Base-by-base conservation (phyloP, 176 grass and related monocot species). In the Typha latifolia region DNA sequence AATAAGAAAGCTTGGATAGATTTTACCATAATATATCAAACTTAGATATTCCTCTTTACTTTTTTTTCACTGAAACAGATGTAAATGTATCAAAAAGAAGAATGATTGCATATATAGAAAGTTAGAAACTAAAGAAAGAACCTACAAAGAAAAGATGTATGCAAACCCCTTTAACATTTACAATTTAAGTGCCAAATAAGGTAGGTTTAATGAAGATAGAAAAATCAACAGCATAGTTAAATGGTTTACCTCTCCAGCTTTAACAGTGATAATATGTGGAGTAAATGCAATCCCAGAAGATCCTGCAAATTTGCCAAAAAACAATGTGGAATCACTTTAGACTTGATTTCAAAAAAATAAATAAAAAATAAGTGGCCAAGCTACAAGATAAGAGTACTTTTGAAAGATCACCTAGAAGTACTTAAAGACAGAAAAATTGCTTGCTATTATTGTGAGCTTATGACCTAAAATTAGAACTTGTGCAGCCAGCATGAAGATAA, bases 201-300 rank as follows among this genome's bases (percentile, higher is more conserved):
- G 31, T 67, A 50, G 48, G 32, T 56, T 14, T 67, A 71, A 77
- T 62, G 49, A 47, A 48, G 62, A 57, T 34, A 12, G 29, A 63
- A 63, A 68, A 22, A 62, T 18, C 22, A 31, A 62, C 49, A 67
- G 16, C 4, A 50, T 20, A 43, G 16, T 48, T 12, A 21, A 49
- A 50, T 43, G 9, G 63, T 55, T 34, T 93, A 90, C 95, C 95
- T 99, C 95, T 62, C 95, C 95, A 52, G 86, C 84, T 76, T 91
- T 92, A 66, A 99, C 95, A 66, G 68, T 75, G 61, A 99, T 83
- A 62, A 99, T 84, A 81, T 99, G 95, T 29, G 95, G 89, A 12
- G 95, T 99, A 70, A 99, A 99, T 51, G 89, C 81, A 76, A 86
- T 89, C 61, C 95, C 95, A 70, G 86, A 90, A 21, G 95, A 82